phyloP scores from a whole-genome alignment of 2,329 filamentous ascomycete species.

The Botrytis porri region DNA sequence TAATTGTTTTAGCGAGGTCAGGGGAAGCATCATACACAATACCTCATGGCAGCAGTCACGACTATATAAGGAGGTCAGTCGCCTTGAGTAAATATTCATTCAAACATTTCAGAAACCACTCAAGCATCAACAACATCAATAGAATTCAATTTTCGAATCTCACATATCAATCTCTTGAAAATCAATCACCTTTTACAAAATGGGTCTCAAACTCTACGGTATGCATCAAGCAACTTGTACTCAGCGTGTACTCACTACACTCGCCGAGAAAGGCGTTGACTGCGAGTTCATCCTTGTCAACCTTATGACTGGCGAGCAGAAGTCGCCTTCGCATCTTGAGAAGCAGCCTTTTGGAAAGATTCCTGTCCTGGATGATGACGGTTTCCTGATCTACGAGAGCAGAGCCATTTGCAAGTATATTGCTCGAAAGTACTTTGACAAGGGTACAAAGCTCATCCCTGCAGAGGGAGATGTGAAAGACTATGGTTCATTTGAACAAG shows the following conservation, averaged over 20 bases:
- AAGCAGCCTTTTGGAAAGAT: conserved; percentile 41
- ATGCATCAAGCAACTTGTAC: conserved; percentile 32
- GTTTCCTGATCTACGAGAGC: conserved; percentile 31
- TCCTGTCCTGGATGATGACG: conserved; percentile 39
- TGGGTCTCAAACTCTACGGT: conserved; percentile 39
- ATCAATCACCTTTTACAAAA: conserved; percentile 23
- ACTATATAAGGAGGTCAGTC: background rate
- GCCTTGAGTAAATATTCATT: background rate
- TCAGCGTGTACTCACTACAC: conserved; percentile 33
- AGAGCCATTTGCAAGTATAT: conserved; percentile 38
- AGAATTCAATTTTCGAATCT: background rate
- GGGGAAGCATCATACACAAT: background rate
- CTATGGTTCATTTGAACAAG: conserved; percentile 28
- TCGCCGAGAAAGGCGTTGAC: conserved; percentile 36
- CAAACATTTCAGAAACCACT: background rate
- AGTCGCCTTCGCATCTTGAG: conserved; percentile 22
- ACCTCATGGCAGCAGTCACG: background rate
- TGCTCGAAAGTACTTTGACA: conserved; percentile 36
- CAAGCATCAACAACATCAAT: background rate
- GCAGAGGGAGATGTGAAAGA: conserved; percentile 29
- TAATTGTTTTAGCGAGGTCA: background rate
- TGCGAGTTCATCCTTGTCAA: conserved; percentile 35
- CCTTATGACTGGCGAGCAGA: conserved; percentile 34
- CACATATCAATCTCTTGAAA: background rate
- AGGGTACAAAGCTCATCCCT: conserved; percentile 33